Evolutionary conservation across 176 grass and related monocot genomes (phyloP).

Genomic region (Thalia dealbata): DNA sequence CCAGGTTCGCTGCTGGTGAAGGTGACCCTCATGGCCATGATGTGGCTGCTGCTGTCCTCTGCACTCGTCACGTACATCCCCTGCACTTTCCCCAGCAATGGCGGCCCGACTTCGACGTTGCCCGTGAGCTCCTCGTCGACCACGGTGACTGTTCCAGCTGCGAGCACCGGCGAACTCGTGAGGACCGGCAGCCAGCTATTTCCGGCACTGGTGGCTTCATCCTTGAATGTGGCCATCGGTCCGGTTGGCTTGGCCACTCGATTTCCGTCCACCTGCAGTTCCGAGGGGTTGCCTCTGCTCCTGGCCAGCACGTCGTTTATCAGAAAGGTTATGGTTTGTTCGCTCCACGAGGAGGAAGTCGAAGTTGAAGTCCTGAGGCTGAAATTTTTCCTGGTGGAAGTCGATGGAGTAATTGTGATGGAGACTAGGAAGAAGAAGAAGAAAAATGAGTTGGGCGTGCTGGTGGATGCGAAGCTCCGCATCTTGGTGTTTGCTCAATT

Average conservation of each 20-base stretch:
- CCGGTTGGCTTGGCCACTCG: too few relatives aligned
- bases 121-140: conserved; percentile 45
- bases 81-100: conserved; percentile 35
- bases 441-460: neutral
- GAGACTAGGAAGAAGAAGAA: conserved; percentile 29
- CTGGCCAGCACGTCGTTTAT: conserved; percentile 19
- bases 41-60: conserved; percentile 28
- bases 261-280: neutral
- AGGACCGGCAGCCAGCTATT: conserved; percentile 38
- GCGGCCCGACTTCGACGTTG: conserved; percentile 24
- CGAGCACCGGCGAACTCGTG: conserved; percentile 26
- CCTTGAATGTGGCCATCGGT: neutral
- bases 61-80: conserved; percentile 47
- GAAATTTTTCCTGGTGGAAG: conserved; percentile 13
- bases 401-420: conserved; percentile 12
- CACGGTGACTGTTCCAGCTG: conserved; percentile 21
- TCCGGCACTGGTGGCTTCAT: conserved; percentile 13
- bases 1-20: conserved; percentile 21
- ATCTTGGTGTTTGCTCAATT: conserved; percentile 18
- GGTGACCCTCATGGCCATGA: conserved; percentile 46
- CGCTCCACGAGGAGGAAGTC: neutral
- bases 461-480: neutral
- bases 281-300: neutral
- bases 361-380: neutral
- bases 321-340: conserved; percentile 47